A percentile compares a stretch with the other conserved stretches of the same genome.
Conservation (phyloP, 2,329 filamentous ascomycete genomes). For the Aspergillus brasiliensis region DNA sequence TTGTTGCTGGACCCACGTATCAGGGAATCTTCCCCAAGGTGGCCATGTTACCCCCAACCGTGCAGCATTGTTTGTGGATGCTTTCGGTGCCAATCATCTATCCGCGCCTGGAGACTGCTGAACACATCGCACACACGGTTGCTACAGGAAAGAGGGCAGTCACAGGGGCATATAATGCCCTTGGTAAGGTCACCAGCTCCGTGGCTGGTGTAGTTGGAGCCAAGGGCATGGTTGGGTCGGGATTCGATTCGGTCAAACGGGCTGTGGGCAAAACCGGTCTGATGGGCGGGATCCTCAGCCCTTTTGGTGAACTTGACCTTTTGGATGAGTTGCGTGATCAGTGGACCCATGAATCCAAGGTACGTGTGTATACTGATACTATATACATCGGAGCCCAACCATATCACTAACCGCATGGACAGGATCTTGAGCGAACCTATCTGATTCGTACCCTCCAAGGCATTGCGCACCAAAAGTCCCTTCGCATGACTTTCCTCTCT, state of each 20-base stretch:
- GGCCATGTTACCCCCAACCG: conserved; percentile 82
- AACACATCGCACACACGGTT: conserved; percentile 86
- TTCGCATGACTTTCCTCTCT: conserved; percentile 95
- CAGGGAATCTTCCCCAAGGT: conserved; percentile 97
- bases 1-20: conserved; percentile 94
- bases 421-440: conserved; percentile 94
- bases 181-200: conserved; percentile 92
- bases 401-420: background rate
- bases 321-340: conserved; percentile 92
- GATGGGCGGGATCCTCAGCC: conserved; percentile 93
- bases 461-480: conserved; percentile 90
- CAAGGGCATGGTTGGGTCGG: conserved; percentile 87
- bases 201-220: conserved; percentile 94
- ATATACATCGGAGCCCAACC: background rate
- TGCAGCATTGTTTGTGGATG: conserved; percentile 98
- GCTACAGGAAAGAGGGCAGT: conserved; percentile 95
- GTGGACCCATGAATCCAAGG: conserved; percentile 97
- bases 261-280: conserved; percentile 92
- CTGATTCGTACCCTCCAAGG: conserved; percentile 93
- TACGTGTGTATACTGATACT: background rate
- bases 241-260: conserved; percentile 93
- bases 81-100: conserved; percentile 88
- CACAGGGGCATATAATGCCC: conserved; percentile 92
- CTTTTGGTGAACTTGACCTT: conserved; percentile 94
- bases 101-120: conserved; percentile 85